Evolutionary conservation across 2,329 filamentous ascomycete genomes (phyloP).

Genomic region (Pestalotiopsis sp.): DNA sequence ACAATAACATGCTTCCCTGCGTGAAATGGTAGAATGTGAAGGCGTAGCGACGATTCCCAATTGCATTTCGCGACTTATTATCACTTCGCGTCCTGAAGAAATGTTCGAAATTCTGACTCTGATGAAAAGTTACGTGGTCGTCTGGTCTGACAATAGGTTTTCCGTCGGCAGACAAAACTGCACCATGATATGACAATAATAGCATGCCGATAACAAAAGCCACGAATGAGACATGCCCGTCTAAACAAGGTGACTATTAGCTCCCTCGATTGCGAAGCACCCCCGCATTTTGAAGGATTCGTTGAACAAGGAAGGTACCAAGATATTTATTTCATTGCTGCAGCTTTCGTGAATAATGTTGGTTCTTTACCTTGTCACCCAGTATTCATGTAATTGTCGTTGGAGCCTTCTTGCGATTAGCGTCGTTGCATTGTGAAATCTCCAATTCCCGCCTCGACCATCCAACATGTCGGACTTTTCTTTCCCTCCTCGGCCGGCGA

Average conservation of each 20-base stretch:
- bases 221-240: background rate
- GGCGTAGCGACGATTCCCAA: too few species aligned
- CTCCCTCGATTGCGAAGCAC: background rate
- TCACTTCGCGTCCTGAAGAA: too few species aligned
- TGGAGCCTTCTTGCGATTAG: too few species aligned
- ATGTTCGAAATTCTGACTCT: too few species aligned
- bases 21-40: too few species aligned
- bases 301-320: background rate
- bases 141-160: background rate
- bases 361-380: background rate
- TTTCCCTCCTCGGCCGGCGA: constrained; percentile 21
- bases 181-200: background rate
- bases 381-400: too few species aligned
- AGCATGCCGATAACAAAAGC: background rate
- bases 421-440: background rate
- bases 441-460: background rate
- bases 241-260: background rate
- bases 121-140: too few species aligned
- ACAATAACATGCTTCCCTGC: too few species aligned
- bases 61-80: too few species aligned
- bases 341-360: background rate
- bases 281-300: background rate
- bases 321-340: background rate
- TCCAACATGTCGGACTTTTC: background rate
- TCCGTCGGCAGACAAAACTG: background rate